Percentiles rank a stretch among this genome's conserved stretches.
Conservation (phyloP, 345 rosid genomes). For the Pseudoturritis turrita region DNA sequence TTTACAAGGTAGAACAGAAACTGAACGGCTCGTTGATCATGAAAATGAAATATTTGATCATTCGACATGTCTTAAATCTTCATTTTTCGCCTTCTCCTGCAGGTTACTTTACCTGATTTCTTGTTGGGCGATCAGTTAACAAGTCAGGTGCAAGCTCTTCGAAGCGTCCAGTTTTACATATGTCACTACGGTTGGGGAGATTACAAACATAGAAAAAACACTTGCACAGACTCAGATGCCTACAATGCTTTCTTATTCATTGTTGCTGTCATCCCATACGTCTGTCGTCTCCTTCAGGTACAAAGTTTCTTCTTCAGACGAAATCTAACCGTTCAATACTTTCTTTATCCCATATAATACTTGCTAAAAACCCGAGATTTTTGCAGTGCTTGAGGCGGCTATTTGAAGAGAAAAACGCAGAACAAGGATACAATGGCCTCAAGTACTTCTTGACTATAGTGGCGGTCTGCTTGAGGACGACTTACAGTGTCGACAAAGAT, state of each 20-base stretch:
- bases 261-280: conserved; percentile 53
- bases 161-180: conserved; percentile 65
- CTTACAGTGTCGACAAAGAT: conserved; percentile 32
- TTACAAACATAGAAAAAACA: conserved; percentile 34
- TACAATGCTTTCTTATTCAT: conserved; percentile 50
- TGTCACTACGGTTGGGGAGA: conserved; percentile 79
- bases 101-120: conserved; percentile 69
- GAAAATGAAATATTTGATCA: background rate
- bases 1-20: conserved; percentile 30
- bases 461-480: conserved; percentile 58
- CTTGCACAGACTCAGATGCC: conserved; percentile 24
- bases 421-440: conserved; percentile 57
- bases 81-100: background rate
- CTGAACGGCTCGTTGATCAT: background rate
- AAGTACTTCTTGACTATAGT: conserved; percentile 57
- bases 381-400: conserved; percentile 57
- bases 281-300: conserved; percentile 58
- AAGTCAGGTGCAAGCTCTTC: conserved; percentile 71
- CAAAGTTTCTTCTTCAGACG: background rate
- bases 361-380: background rate
- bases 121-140: conserved; percentile 65
- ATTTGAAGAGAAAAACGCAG: conserved; percentile 50
- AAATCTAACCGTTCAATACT: background rate
- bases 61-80: background rate
- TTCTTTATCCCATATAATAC: background rate